Evolutionary conservation across 2,329 filamentous ascomycete species (phyloP), one percentile per base, ranked within the genome.

Genomic region (Clonostachys byssicola): DNA sequence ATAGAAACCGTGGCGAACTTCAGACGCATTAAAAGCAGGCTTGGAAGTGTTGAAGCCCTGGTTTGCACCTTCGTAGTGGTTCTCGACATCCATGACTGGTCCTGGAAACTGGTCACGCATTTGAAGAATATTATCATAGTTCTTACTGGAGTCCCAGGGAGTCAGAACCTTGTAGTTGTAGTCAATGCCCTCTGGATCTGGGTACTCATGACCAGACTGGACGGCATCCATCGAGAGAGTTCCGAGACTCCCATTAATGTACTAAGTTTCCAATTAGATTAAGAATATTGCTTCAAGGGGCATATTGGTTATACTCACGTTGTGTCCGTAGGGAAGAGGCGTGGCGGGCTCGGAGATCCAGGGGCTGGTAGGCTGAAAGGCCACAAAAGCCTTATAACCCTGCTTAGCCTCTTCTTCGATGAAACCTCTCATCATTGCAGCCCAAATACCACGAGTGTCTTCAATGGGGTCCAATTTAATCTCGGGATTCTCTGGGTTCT

Each of bases 121-220:
- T 12, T 33, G 9, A 12, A 33, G 5, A 13, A 44, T 34, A n/a
- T 30, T 44, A n/a, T 44, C 18, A 18, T 44, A 44, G 30, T 34
- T 34, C 14, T 34, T 30, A n/a, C 18, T 13, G 3, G 42, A 30
- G 23, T 44, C 23, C 20, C 18, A 44, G 12, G n/a, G 20, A 8
- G n/a, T 16, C n/a, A 33, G 18, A 18, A 33, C 42, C n/a, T 16
- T 20, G 40, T 18, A 42, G 16, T 20, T 20, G 14, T 14, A 16
- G 20, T 42, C 40, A 20, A 23, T 14, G 40, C 18, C 20, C 14
- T 42, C 40, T 3, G 40, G 40, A 20, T n/a, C 20, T 16, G 40
- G 17, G n/a, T 42, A n/a, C n/a, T 42, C 40, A n/a, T 44, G 30
- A n/a, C 42, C 42, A 18, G 42, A 44, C 42, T 44, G 42, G 10